Percentiles rank a stretch among this genome's conserved stretches.
These are phyloP conservation scores for Plasmodium vivax DNA, from an alignment of 169 alveolate species.

Conservation along the genomic window DNA sequence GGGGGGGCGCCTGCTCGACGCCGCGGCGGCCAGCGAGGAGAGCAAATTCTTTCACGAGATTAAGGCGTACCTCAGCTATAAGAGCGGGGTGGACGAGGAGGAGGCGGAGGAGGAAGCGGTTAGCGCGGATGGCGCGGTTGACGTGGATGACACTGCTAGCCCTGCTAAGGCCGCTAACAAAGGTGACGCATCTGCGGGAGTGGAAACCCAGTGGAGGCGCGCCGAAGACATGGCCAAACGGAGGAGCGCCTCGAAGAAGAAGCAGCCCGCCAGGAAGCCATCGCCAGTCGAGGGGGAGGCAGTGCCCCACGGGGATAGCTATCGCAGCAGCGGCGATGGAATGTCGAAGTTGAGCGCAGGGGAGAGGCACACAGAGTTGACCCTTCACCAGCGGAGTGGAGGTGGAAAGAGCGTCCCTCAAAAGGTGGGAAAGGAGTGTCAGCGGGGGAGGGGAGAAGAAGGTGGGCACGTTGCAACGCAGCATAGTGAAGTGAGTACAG, in stretches of 20 bases:
- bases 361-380: neutral
- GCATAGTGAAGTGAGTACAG: neutral
- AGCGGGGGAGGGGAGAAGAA: neutral
- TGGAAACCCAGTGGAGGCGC: neutral
- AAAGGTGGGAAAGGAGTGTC: neutral
- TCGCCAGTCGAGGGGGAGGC: neutral
- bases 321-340: neutral
- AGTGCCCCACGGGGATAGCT: neutral
- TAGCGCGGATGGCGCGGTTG: neutral
- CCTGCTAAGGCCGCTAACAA: no score
- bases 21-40: constrained; percentile 9
- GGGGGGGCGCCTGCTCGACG: neutral
- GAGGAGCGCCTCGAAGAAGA: neutral
- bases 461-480: neutral
- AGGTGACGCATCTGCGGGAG: neutral
- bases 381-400: neutral
- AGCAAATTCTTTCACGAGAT: constrained; percentile 40
- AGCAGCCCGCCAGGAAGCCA: neutral
- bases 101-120: neutral
- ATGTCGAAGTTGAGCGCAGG: neutral
- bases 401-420: neutral
- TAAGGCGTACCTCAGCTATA: constrained; percentile 29
- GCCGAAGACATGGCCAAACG: neutral
- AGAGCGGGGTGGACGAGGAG: neutral
- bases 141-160: neutral